Conservation (phyloP, 2,329 filamentous ascomycete genomes). For the Paecilomyces sp. region DNA sequence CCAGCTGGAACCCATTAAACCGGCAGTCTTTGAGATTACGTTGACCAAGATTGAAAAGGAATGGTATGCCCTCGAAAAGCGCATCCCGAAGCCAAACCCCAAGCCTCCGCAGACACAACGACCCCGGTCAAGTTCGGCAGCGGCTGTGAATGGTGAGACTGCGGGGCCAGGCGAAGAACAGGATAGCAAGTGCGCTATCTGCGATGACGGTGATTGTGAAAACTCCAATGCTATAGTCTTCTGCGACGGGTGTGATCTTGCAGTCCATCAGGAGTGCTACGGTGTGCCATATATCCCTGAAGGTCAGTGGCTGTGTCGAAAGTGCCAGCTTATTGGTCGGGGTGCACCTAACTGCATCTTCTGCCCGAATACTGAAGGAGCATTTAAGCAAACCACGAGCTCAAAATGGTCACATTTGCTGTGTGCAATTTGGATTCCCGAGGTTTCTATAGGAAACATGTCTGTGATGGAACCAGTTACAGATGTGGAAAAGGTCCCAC, state of each 20-base stretch:
- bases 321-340: conserved; percentile 90
- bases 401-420: conserved; percentile 96
- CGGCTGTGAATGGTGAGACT: conserved; percentile 89
- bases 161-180: conserved; percentile 78
- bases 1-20: conserved; percentile 75
- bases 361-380: conserved; percentile 93
- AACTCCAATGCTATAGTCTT: conserved; percentile 99
- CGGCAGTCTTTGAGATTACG: conserved; percentile 92
- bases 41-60: conserved; percentile 99
- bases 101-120: conserved; percentile 93
- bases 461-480: conserved; percentile 98
- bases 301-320: conserved; percentile 95
- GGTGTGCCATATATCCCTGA: conserved; percentile 98
- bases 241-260: conserved; percentile 94
- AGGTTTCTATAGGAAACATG: conserved; percentile 89
- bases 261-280: conserved; percentile 98
- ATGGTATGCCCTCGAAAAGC: conserved; percentile 92
- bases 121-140: conserved; percentile 86
- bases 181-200: conserved; percentile 95
- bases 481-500: conserved; percentile 95
- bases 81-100: conserved; percentile 93
- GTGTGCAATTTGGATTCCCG: conserved; percentile 97
- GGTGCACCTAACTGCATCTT: conserved; percentile 95
- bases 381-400: conserved; percentile 95
- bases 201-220: conserved; percentile 98